A percentile compares a stretch with the other conserved stretches of the same genome.
Evolutionary conservation across 768 basidiomycete genomes (phyloP).

Genomic region (Tricholoma hemisulphureum): DNA sequence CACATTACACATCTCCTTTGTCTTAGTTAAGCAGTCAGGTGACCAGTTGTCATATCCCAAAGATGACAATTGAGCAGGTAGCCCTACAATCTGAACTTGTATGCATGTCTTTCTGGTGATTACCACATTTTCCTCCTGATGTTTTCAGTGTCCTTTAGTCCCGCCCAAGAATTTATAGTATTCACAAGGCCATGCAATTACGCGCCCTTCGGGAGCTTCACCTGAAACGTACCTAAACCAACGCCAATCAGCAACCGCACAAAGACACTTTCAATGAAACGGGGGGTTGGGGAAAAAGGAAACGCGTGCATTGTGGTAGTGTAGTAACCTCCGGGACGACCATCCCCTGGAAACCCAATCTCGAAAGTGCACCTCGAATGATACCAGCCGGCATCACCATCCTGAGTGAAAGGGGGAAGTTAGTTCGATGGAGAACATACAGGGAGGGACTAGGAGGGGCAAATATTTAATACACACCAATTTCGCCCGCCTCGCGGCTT

Average conservation of each 20-base stretch:
- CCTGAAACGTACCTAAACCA: constrained; percentile 74
- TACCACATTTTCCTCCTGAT: too few species aligned
- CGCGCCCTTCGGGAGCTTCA: constrained; percentile 69
- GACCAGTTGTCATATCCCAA: too few species aligned
- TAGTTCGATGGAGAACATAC: background rate
- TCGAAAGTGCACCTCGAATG: constrained; percentile 75
- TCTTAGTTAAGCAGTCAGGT: too few species aligned
- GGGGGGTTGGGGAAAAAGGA: too few species aligned
- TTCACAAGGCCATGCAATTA: constrained; percentile 16
- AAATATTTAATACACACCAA: constrained; percentile 54
- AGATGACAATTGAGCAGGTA: too few species aligned
- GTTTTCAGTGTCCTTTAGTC: too few species aligned
- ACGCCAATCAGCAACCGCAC: constrained; percentile 1
- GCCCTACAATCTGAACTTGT: too few species aligned
- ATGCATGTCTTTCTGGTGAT: too few species aligned
- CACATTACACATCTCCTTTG: too few species aligned
- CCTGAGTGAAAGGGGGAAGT: constrained; percentile 42
- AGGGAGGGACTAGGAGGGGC: too few species aligned
- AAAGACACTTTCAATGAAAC: background rate
- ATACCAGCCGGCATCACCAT: constrained; percentile 82
- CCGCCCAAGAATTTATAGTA: too few species aligned
- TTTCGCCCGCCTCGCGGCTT: constrained; percentile 69
- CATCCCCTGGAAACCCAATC: constrained; percentile 73
- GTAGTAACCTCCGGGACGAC: constrained; percentile 78
- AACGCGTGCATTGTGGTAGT: constrained; percentile 75